Evolutionary conservation across 2,329 filamentous ascomycete species (phyloP).

Genomic region (Microdochium nivale): DNA sequence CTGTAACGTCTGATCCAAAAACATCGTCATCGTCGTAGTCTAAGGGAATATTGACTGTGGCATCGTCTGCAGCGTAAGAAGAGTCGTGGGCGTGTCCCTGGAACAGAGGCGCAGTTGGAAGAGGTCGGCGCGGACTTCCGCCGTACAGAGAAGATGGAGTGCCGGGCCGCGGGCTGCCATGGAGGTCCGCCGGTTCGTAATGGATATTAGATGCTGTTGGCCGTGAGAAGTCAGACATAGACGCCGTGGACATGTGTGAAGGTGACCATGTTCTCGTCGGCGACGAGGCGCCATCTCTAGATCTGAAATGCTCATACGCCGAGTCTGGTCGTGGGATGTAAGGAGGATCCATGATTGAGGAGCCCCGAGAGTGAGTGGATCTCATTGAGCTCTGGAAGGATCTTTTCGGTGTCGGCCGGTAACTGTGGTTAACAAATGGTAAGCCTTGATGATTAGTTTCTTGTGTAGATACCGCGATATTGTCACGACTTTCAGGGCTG

Average conservation of each 20-base stretch:
- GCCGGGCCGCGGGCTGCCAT: constrained; percentile 82
- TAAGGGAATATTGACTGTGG: constrained; percentile 65
- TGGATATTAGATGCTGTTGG: constrained; percentile 62
- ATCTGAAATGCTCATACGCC: constrained; percentile 50
- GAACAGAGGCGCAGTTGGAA: constrained; percentile 85
- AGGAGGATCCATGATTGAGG: constrained; percentile 48
- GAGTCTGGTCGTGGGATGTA: constrained; percentile 55
- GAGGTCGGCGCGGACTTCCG: constrained; percentile 74
- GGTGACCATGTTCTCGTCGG: constrained; percentile 53
- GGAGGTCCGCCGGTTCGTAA: constrained; percentile 82
- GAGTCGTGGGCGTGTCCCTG: constrained; percentile 43
- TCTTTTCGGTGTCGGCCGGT: constrained; percentile 29
- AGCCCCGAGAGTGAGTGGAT: constrained; percentile 33
- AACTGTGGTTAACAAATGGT: constrained; percentile 33
- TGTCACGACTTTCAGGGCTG: not conserved
- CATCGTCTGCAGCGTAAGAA: constrained; percentile 53
- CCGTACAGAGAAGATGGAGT: constrained; percentile 86
- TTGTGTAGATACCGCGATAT: not conserved
- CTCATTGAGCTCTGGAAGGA: constrained; percentile 46
- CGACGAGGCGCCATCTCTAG: constrained; percentile 33
- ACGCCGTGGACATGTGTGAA: constrained; percentile 32
- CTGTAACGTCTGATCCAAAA: constrained; percentile 55
- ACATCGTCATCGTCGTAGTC: constrained; percentile 57
- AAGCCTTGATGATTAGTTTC: constrained; percentile 23
- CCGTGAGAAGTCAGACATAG: constrained; percentile 52